phyloP scores from a whole-genome alignment of 1,284 basidiomycete genomes.

The Anthracocystis setariae region DNA sequence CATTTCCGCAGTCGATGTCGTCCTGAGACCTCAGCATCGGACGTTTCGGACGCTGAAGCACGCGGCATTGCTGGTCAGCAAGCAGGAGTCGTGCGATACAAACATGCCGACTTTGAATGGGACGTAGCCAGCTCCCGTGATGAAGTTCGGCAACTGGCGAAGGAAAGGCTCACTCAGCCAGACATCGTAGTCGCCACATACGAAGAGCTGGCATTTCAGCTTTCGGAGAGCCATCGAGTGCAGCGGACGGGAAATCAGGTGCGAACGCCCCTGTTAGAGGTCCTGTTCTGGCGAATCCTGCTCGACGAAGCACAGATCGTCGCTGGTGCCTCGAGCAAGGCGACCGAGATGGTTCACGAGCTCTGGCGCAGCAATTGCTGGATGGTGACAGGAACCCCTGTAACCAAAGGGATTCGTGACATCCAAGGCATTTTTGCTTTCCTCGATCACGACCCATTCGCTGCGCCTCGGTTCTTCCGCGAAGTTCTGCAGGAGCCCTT shows the following conservation, averaged over 20 bases:
- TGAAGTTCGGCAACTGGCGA: conserved; percentile 22
- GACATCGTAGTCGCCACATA: conserved; percentile 56
- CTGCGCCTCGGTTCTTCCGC: conserved; percentile 41
- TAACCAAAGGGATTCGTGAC: conserved; percentile 47
- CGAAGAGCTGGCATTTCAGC: conserved; percentile 47
- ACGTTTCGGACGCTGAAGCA: neutral
- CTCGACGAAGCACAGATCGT: conserved; percentile 57
- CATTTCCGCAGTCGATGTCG: conserved; percentile 44
- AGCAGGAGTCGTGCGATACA: conserved; percentile 37
- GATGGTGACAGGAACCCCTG: conserved; percentile 54
- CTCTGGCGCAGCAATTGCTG: conserved; percentile 56
- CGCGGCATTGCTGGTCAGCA: conserved; percentile 7
- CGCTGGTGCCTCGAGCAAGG: conserved; percentile 36
- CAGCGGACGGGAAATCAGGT: conserved; percentile 14
- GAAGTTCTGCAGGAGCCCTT: conserved; percentile 49
- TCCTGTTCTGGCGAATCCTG: conserved; percentile 49
- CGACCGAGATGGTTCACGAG: conserved; percentile 49
- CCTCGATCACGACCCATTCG: conserved; percentile 48
- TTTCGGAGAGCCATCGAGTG: conserved; percentile 33
- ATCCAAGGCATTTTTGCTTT: conserved; percentile 52
- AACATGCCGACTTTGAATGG: conserved; percentile 39
- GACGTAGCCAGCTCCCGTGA: conserved; percentile 7
- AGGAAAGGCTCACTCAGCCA: conserved; percentile 19
- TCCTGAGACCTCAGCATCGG: neutral
- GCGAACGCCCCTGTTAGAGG: conserved; percentile 49